These are phyloP conservation scores for Calonectria pseudoturangicola DNA, from an alignment of 2,329 filamentous ascomycete species.

Conservation along the genomic window DNA sequence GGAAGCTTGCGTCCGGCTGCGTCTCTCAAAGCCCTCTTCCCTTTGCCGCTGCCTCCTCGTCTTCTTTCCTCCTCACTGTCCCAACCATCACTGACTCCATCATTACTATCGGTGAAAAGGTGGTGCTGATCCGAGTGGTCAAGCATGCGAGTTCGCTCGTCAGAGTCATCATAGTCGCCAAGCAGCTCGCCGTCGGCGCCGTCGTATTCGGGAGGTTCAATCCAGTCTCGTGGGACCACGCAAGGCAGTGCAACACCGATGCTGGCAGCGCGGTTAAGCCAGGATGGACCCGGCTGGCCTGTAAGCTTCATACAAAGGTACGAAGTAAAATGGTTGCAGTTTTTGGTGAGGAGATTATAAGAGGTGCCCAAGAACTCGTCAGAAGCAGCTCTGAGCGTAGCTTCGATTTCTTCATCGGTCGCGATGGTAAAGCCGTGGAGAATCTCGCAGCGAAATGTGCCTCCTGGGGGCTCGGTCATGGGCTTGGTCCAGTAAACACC, in stretches of 20 bases:
- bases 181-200: conserved; percentile 82
- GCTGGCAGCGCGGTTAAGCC: conserved; percentile 89
- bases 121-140: conserved; percentile 59
- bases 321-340: conserved; percentile 93
- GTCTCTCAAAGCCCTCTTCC: conserved; percentile 68
- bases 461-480: conserved; percentile 82
- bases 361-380: conserved; percentile 83
- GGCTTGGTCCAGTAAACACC: conserved; percentile 91
- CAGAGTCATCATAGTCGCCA: conserved; percentile 70
- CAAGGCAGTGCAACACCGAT: conserved; percentile 89
- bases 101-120: conserved; percentile 55
- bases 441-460: conserved; percentile 84
- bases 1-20: conserved; percentile 71
- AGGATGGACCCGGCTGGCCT: conserved; percentile 80
- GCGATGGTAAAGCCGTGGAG: conserved; percentile 87
- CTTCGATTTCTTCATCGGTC: conserved; percentile 80
- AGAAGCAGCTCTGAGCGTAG: conserved; percentile 80
- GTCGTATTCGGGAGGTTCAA: conserved; percentile 85
- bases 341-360: conserved; percentile 88
- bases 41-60: conserved; percentile 63
- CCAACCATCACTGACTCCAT: conserved; percentile 60
- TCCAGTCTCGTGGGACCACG: conserved; percentile 88
- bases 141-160: conserved; percentile 77
- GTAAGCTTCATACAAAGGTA: conserved; percentile 85
- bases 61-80: conserved; percentile 68